Evolutionary conservation across 1,139 yeast genomes (phyloP).

Genomic region (Hemisphaericaspora xylanilytica): DNA sequence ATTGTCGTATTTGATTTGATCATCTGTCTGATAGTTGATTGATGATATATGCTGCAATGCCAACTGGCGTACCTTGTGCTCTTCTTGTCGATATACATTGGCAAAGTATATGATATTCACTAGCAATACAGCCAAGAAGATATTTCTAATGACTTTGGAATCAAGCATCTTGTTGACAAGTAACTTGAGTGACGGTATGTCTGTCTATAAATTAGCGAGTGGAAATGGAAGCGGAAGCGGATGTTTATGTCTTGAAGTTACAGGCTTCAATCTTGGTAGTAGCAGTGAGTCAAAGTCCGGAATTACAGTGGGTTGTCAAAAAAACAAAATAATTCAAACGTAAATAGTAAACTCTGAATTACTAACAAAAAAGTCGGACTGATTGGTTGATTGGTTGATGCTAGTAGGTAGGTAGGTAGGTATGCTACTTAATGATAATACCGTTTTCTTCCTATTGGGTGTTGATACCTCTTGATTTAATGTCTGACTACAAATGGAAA

Average conservation of each 20-base stretch:
- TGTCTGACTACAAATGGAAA: too few relatives aligned
- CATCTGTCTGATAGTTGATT: constrained; percentile 23
- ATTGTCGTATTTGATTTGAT: constrained; percentile 17
- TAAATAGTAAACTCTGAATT: too few relatives aligned
- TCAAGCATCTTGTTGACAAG: constrained; percentile 16
- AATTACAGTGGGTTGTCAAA: too few relatives aligned
- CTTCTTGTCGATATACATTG: constrained; percentile 20
- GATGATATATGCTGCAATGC: constrained; percentile 21
- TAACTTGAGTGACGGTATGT: background rate
- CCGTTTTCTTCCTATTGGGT: too few relatives aligned
- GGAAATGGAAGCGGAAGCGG: background rate
- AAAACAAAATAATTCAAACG: too few relatives aligned
- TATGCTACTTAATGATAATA: too few relatives aligned
- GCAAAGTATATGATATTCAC: constrained; percentile 25
- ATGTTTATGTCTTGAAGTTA: background rate
- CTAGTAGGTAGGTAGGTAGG: too few relatives aligned
- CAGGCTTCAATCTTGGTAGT: background rate
- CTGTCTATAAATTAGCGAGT: too few relatives aligned
- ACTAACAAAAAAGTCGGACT: too few relatives aligned
- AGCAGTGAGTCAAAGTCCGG: too few relatives aligned
- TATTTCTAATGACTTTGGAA: constrained; percentile 19
- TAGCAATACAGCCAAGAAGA: constrained; percentile 22
- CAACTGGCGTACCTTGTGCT: constrained; percentile 19
- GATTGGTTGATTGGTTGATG: too few relatives aligned
- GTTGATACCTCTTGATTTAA: too few relatives aligned